Evolutionary conservation across 345 rosid genomes (phyloP).

Genomic region (Luvunga scandens): DNA sequence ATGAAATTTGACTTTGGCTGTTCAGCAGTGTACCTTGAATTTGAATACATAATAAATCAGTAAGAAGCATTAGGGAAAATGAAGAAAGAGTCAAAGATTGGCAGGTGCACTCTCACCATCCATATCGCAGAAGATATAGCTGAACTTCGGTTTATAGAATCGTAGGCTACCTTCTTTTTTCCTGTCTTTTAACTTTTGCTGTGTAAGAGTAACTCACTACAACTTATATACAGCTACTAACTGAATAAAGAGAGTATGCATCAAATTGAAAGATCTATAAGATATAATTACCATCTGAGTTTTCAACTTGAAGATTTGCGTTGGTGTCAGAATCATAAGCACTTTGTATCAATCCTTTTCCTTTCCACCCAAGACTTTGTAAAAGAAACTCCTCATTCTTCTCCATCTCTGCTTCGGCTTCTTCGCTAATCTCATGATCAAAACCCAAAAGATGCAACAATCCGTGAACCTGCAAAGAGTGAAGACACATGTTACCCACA

Average conservation of each 20-base stretch:
- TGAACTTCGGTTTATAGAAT: constrained; percentile 87
- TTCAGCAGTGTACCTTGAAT: constrained; percentile 75
- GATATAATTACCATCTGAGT: constrained; percentile 53
- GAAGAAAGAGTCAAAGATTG: constrained; percentile 11
- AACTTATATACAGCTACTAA: constrained; percentile 12
- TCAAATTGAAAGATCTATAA: not conserved
- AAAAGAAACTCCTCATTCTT: constrained; percentile 73
- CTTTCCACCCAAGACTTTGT: constrained; percentile 88
- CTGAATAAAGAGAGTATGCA: constrained; percentile 10
- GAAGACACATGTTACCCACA: not conserved
- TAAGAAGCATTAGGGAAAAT: constrained; percentile 16
- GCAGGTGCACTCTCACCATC: constrained; percentile 63
- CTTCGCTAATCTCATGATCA: constrained; percentile 92
- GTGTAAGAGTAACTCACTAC: constrained; percentile 36
- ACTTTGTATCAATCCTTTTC: constrained; percentile 89
- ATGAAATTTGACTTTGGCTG: constrained; percentile 71
- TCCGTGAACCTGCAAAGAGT: constrained; percentile 74
- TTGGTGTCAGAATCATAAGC: constrained; percentile 54
- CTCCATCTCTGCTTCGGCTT: constrained; percentile 97
- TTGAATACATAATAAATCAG: constrained; percentile 18
- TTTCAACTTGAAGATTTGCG: constrained; percentile 35
- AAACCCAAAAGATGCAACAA: constrained; percentile 88
- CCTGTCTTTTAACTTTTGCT: constrained; percentile 71
- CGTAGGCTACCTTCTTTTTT: constrained; percentile 79
- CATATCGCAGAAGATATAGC: constrained; percentile 95